Conservation (phyloP, 495 filamentous ascomycete genomes). For the Tuber borchii region DNA sequence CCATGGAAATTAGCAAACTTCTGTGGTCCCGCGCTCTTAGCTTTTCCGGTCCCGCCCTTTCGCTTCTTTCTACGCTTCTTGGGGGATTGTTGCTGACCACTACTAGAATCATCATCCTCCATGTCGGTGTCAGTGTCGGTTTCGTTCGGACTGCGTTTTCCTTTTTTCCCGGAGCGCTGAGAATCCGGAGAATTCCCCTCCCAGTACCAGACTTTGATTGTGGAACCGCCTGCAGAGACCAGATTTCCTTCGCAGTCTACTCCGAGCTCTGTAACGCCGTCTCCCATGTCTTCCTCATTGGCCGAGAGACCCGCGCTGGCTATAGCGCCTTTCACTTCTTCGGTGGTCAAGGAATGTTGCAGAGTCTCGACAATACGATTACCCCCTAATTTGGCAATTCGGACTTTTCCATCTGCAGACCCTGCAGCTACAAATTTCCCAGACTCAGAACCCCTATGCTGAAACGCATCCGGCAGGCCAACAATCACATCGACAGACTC, state of each 20-base stretch:
- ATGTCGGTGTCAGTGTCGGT: slow-evolving; percentile 23
- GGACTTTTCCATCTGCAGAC: slow-evolving; percentile 35
- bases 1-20: slow-evolving; percentile 29
- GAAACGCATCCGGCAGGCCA: slow-evolving; percentile 29
- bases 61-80: slow-evolving; percentile 37
- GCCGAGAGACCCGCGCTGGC: background rate
- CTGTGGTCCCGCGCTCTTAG: slow-evolving; percentile 29
- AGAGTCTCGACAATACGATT: slow-evolving; percentile 34
- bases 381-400: slow-evolving; percentile 35
- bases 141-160: slow-evolving; percentile 16
- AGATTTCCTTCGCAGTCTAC: slow-evolving; percentile 36
- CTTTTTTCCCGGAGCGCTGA: slow-evolving; percentile 1
- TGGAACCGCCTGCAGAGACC: slow-evolving; percentile 28
- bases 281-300: slow-evolving; percentile 10
- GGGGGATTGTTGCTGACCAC: slow-evolving; percentile 22
- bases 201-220: slow-evolving; percentile 33
- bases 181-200: slow-evolving; percentile 10
- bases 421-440: slow-evolving; percentile 32
- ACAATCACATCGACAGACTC: slow-evolving; percentile 35
- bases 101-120: slow-evolving; percentile 16
- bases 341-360: slow-evolving; percentile 25
- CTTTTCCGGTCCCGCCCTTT: slow-evolving; percentile 37
- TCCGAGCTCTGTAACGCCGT: slow-evolving; percentile 35
- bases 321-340: slow-evolving; percentile 22
- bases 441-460: slow-evolving; percentile 14